Evolutionary conservation across 2,329 filamentous ascomycete species (phyloP).

Genomic region (Cordyceps militaris): DNA sequence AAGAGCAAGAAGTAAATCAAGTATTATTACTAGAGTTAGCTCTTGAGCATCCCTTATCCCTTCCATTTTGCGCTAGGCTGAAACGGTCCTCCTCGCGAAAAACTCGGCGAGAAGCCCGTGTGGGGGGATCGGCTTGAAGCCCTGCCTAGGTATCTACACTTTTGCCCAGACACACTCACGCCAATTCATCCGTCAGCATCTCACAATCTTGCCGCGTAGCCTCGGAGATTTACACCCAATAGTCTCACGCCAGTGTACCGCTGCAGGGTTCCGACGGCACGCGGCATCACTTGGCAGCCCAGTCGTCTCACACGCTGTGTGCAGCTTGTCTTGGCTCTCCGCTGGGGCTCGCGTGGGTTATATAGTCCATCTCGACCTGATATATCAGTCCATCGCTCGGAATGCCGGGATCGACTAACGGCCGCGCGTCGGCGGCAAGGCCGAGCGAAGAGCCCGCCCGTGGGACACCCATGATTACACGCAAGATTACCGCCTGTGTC

Average conservation of each 20-base stretch:
- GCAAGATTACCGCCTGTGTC: conserved; percentile 30
- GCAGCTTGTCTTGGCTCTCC: background rate
- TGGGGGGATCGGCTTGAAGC: background rate
- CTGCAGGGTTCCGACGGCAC: background rate
- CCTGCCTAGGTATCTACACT: too few species aligned
- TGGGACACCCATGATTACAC: conserved; percentile 26
- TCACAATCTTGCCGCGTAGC: background rate
- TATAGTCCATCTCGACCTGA: background rate
- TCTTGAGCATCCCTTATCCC: too few species aligned
- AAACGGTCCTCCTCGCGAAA: background rate
- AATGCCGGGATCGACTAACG: background rate
- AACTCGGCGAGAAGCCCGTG: conserved; percentile 2
- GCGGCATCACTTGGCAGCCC: background rate
- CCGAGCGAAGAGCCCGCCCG: background rate
- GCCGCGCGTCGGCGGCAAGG: background rate
- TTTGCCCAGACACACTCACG: background rate
- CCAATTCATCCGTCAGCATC: background rate
- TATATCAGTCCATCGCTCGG: background rate
- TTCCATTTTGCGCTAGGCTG: background rate
- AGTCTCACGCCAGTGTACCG: background rate
- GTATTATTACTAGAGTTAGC: too few species aligned
- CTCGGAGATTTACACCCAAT: background rate
- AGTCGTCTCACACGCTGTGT: background rate
- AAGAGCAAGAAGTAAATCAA: too few species aligned
- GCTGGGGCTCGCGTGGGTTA: background rate